Evolutionary conservation across 2,329 filamentous ascomycete species (phyloP).

Genomic region (Diaporthe eres): DNA sequence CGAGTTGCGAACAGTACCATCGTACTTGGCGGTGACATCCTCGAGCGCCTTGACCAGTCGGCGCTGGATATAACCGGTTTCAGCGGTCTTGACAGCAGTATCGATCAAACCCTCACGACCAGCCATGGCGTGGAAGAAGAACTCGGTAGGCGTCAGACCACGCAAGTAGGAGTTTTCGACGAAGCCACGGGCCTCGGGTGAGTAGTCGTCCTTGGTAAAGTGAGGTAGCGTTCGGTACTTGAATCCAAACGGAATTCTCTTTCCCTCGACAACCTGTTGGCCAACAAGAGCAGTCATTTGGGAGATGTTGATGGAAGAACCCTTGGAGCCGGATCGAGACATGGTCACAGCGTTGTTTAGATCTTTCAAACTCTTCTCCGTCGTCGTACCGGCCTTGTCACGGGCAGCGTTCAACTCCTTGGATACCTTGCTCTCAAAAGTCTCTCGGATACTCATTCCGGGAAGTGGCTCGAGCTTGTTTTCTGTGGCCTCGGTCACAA

Average conservation of each 20-base stretch:
- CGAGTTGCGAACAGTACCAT: constrained; percentile 97
- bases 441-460: constrained; percentile 98
- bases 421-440: constrained; percentile 97
- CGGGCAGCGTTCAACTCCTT: constrained; percentile 94
- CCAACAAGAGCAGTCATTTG: constrained; percentile 99
- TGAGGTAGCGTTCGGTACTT: constrained; percentile 97
- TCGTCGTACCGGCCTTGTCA: constrained; percentile 94
- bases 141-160: constrained; percentile 94
- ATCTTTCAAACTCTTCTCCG: constrained; percentile 93
- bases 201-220: constrained; percentile 99
- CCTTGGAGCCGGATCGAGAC: constrained; percentile 97
- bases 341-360: constrained; percentile 97
- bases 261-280: constrained; percentile 98
- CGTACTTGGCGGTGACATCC: constrained; percentile 97
- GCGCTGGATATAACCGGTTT: constrained; percentile 99
- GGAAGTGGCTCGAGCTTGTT: constrained; percentile 93
- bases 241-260: constrained; percentile 99
- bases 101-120: constrained; percentile 99
- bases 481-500: constrained; percentile 84
- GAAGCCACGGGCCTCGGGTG: constrained; percentile 95
- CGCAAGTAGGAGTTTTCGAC: constrained; percentile 99
- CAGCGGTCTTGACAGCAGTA: constrained; percentile 98
- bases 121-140: constrained; percentile 99
- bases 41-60: constrained; percentile 98
- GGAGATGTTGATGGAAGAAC: constrained; percentile 98